phyloP scores from a whole-genome alignment of 1,284 basidiomycete genomes.

The Xerocomus cyaneibrunnescens region DNA sequence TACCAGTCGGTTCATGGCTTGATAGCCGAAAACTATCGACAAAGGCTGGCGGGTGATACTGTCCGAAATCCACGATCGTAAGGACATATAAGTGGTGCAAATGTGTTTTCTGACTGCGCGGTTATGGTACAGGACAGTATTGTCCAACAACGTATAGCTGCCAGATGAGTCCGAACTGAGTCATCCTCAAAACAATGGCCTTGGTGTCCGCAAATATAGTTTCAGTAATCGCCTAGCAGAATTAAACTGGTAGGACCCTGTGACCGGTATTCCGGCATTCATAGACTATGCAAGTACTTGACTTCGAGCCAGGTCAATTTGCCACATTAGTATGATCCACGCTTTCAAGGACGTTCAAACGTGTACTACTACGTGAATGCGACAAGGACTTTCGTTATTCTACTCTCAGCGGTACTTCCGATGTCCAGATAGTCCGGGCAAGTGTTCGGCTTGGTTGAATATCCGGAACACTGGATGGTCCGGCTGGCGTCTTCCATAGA shows the following conservation, averaged over 20 bases:
- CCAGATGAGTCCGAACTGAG: not conserved
- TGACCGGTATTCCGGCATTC: not conserved
- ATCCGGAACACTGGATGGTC: constrained; percentile 31
- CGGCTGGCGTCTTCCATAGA: constrained; percentile 8
- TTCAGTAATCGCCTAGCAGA: not conserved
- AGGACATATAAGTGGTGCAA: not conserved
- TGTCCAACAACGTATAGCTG: constrained; percentile 4
- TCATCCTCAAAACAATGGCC: not conserved
- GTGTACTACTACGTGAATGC: constrained; percentile 1
- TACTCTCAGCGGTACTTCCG: not conserved
- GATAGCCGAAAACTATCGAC: constrained; percentile 5
- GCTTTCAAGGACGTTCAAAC: not conserved
- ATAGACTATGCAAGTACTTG: not conserved
- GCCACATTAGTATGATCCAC: not conserved
- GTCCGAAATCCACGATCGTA: constrained; percentile 4
- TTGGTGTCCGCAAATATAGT: not conserved
- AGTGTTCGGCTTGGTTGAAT: constrained; percentile 4
- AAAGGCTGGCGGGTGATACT: not conserved
- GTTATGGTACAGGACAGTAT: not conserved
- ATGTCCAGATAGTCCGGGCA: not conserved
- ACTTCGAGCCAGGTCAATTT: not conserved
- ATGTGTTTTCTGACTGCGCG: constrained; percentile 4
- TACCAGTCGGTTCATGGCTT: constrained; percentile 10
- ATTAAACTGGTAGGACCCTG: not conserved
- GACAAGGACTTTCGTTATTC: not conserved